phyloP scores from a whole-genome alignment of 2,329 filamentous ascomycete genomes.

The Fusarium ambrosium region DNA sequence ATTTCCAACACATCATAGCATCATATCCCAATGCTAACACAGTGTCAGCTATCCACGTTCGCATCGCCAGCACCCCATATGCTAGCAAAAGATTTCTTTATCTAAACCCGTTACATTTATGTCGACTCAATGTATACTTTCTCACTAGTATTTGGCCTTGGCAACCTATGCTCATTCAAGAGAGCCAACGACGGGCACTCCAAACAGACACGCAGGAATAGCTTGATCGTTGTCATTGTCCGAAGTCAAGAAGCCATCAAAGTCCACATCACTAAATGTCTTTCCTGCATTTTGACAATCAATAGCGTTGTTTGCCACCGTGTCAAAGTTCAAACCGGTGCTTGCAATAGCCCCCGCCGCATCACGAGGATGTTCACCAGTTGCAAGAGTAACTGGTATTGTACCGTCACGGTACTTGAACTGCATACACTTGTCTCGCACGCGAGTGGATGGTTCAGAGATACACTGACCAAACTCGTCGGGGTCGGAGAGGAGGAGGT shows the following conservation, averaged over 20 bases:
- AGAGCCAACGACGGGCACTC: neutral
- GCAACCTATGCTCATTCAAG: neutral
- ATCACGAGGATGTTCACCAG: neutral
- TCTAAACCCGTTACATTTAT: no score
- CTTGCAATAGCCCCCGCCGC: neutral
- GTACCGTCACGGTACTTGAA: neutral
- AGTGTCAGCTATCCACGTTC: neutral
- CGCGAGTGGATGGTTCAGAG: neutral
- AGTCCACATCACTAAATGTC: neutral
- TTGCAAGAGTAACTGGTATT: neutral
- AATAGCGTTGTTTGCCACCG: neutral
- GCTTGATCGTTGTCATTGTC: neutral
- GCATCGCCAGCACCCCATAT: no score
- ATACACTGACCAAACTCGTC: neutral
- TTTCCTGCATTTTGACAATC: neutral
- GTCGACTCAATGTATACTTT: no score
- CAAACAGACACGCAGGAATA: neutral
- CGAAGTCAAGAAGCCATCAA: neutral
- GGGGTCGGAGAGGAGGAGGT: neutral
- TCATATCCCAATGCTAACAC: no score
- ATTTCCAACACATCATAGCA: no score
- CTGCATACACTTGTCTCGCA: neutral
- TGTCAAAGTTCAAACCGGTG: neutral
- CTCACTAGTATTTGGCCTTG: no score
- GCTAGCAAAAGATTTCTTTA: no score